These are phyloP conservation scores for Hemileccinum rubropunctum DNA, from an alignment of 768 basidiomycete genomes.

Conservation along the genomic window DNA sequence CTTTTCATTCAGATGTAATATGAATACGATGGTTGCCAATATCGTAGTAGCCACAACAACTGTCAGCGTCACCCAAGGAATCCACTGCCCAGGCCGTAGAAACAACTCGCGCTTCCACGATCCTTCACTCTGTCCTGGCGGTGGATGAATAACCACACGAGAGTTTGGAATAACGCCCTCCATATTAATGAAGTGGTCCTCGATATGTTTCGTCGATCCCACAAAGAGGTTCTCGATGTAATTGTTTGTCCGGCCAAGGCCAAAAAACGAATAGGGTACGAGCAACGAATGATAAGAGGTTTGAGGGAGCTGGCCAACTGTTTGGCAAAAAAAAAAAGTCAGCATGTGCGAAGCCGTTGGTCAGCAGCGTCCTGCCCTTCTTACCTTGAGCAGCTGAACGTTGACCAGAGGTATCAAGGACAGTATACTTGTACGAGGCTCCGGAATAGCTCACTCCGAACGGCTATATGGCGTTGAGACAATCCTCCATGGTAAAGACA, in stretches of 20 bases:
- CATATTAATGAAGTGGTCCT: conserved; percentile 82
- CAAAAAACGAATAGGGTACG: conserved; percentile 94
- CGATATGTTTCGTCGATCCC: conserved; percentile 76
- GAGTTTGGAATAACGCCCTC: conserved; percentile 98
- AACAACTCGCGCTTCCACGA: conserved; percentile 88
- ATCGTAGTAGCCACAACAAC: conserved; percentile 71
- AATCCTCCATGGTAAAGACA: neutral
- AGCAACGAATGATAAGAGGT: conserved; percentile 88
- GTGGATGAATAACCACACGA: conserved; percentile 90
- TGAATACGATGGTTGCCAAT: conserved; percentile 78
- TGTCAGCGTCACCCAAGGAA: conserved; percentile 93
- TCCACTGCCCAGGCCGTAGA: conserved; percentile 93
- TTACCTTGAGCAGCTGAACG: conserved; percentile 88
- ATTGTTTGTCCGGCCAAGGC: conserved; percentile 96
- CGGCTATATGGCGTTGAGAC: conserved; percentile 49
- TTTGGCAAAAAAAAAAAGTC: conserved; percentile 1
- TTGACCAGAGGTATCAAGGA: conserved; percentile 84
- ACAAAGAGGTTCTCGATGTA: conserved; percentile 99
- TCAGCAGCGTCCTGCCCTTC: conserved; percentile 3
- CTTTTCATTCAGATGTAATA: conserved; percentile 91
- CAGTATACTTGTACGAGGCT: conserved; percentile 95
- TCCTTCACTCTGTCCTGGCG: conserved; percentile 46
- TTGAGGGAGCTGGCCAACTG: conserved; percentile 91
- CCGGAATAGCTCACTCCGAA: conserved; percentile 94
- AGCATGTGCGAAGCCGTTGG: neutral